Evolutionary conservation across 805 yeast species (phyloP).

Genomic region (Saccharomycopsis synnaedendra): DNA sequence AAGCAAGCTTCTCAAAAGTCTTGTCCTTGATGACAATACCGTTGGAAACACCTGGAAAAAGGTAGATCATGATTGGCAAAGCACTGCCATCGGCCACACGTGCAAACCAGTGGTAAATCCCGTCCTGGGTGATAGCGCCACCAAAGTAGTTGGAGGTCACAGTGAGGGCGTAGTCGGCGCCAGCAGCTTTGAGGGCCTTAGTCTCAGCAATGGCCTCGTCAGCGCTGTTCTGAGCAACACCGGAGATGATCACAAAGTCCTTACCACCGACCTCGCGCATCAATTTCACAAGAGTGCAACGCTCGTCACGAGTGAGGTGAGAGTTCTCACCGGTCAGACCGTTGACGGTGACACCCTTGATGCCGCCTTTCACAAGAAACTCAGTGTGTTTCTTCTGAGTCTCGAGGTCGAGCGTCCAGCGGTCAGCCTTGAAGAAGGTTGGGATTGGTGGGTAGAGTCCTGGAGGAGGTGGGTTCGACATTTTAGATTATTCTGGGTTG

Average conservation of each 20-base stretch:
- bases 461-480: slow-evolving; percentile 21
- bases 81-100: slow-evolving; percentile 24
- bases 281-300: slow-evolving; percentile 21
- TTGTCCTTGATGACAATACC: slow-evolving; percentile 22
- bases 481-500: background rate
- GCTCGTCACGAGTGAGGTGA: slow-evolving; percentile 24
- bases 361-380: slow-evolving; percentile 21
- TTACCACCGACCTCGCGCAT: slow-evolving; percentile 25
- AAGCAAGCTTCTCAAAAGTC: slow-evolving; percentile 20
- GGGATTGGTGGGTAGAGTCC: slow-evolving; percentile 45
- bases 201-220: slow-evolving; percentile 23
- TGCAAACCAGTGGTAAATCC: slow-evolving; percentile 23
- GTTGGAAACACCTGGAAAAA: slow-evolving; percentile 28
- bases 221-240: slow-evolving; percentile 22
- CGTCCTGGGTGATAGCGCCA: slow-evolving; percentile 24
- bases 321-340: slow-evolving; percentile 32
- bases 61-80: slow-evolving; percentile 27
- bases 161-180: slow-evolving; percentile 26
- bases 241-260: slow-evolving; percentile 25
- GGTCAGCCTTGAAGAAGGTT: slow-evolving; percentile 38
- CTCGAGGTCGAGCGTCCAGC: slow-evolving; percentile 22
- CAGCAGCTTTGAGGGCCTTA: slow-evolving; percentile 21
- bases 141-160: slow-evolving; percentile 29
- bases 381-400: slow-evolving; percentile 25
- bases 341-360: slow-evolving; percentile 26